Percentiles rank a stretch among this genome's conserved stretches.
Evolutionary conservation across 441 rosid genomes (phyloP).

Genomic region (Eutrema salsugineum): DNA sequence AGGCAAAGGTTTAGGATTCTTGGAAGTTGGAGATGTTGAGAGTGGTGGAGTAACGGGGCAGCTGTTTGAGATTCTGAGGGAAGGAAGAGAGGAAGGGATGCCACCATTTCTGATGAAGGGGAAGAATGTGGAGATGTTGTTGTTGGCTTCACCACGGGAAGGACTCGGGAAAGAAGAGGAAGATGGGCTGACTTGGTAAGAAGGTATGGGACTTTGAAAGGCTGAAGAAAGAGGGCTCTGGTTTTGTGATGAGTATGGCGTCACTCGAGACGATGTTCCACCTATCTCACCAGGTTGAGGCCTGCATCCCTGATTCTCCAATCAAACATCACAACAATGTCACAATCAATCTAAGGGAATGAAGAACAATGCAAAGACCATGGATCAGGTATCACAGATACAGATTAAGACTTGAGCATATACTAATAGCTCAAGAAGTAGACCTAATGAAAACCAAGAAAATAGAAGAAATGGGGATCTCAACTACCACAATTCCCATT

Average conservation of each 20-base stretch:
- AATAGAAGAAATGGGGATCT: neutral
- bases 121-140: conserved; percentile 43
- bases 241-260: conserved; percentile 73
- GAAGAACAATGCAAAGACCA: neutral
- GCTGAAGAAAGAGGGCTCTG: conserved; percentile 89
- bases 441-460: neutral
- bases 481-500: neutral
- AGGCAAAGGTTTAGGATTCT: conserved; percentile 64
- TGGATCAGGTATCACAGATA: conserved; percentile 2
- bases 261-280: conserved; percentile 52
- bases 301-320: conserved; percentile 65
- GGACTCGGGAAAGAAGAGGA: conserved; percentile 92
- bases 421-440: conserved; percentile 12
- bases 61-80: conserved; percentile 88
- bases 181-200: conserved; percentile 87
- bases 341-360: neutral
- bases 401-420: neutral
- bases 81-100: conserved; percentile 79
- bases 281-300: conserved; percentile 56
- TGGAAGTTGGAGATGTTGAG: conserved; percentile 86
- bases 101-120: conserved; percentile 61
- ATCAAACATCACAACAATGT: conserved; percentile 17
- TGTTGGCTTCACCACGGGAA: conserved; percentile 48
- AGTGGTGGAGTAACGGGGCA: conserved; percentile 95
- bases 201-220: conserved; percentile 91